Evolutionary conservation across 129 eudicot species (phyloP), one percentile per base, ranked within the genome.

Genomic region (Heracleum sosnowskyi): DNA sequence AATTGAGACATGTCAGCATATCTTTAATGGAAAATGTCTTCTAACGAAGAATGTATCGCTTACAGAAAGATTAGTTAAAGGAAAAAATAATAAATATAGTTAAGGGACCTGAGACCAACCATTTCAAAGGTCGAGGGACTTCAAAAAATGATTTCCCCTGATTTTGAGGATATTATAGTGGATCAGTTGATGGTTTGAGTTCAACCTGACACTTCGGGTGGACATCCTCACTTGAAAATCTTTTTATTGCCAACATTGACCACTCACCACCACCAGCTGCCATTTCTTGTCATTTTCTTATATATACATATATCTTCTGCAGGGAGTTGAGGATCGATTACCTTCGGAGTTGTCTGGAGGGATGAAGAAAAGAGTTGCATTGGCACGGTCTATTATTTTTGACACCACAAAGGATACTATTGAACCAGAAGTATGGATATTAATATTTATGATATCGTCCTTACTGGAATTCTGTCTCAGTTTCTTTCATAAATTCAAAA

Each of bases 311-410:
- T 44, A 28, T 44, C 66, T 84, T 81, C 64, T 85, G 72, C 85
- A 93, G 98, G 96, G 85, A 69, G 98, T 94, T 80, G 98, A 94
- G 87, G 90, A 94, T 35, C 91, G 97, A 74, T 82, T 94, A 79
- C 98, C 98, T 45, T 94, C 98, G 16, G 98, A 94, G 88, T 87
- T 94, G 86, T 94, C 98, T n/a, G 98, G 98, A 39, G 98, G 98
- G 80, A 94, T 94, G 98, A 94, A 94, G 84, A 94, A 94, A 76
- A 87, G 98, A 84, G 98, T 94, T 45, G 98, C 98, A 42, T 85
- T 94, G 75, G 98, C 98, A 24, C 92, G 98, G 69, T 91, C 98
- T 16, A 88, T 94, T 62, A 90, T 94, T 73, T 87, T 83, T 85
- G 98, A 94, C 76, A 89, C 93, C 81, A 88, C 93, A 78, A 91